Evolutionary conservation across 1,284 basidiomycete species (phyloP).

Genomic region (Heterobasidion parviporum): DNA sequence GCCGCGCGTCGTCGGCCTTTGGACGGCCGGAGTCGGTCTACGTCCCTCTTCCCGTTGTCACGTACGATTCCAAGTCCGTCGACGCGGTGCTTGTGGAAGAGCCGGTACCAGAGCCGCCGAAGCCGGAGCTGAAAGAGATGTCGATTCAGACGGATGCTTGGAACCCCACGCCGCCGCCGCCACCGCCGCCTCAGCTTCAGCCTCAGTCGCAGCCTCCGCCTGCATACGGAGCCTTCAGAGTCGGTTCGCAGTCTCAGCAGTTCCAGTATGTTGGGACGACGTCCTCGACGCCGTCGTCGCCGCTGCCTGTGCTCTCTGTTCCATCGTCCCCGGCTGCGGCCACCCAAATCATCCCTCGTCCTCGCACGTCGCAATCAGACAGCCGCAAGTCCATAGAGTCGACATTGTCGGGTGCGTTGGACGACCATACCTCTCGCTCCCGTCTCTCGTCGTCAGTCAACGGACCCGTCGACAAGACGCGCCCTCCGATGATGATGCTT

Average conservation of each 20-base stretch:
- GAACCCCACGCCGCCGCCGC: conserved; percentile 33
- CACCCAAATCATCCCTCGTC: conserved; percentile 33
- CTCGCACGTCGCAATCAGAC: conserved; percentile 32
- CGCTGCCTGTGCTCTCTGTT: conserved; percentile 20
- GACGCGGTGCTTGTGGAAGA: conserved; percentile 23
- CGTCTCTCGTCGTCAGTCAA: conserved; percentile 30
- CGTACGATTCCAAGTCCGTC: conserved; percentile 34
- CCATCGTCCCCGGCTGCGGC: conserved; percentile 35
- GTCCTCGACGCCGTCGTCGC: conserved; percentile 24
- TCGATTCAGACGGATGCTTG: conserved; percentile 73
- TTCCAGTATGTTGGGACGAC: conserved; percentile 69
- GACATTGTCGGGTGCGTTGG: conserved; percentile 41
- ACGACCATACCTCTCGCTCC: conserved; percentile 38
- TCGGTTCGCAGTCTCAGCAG: conserved; percentile 35
- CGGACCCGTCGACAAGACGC: conserved; percentile 58
- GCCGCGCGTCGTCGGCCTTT: conserved; percentile 11
- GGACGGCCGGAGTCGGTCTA: conserved; percentile 13
- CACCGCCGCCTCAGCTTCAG: conserved; percentile 14
- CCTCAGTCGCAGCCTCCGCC: conserved; percentile 4
- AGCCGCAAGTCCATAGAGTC: conserved; percentile 52
- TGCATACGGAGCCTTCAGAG: conserved; percentile 12
- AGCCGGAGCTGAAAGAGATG: conserved; percentile 60
- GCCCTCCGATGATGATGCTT: conserved; percentile 78
- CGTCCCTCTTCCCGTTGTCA: conserved; percentile 5
- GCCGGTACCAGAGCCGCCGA: conserved; percentile 27